phyloP scores from a whole-genome alignment of 805 yeast genomes.

The Lachancea thermotolerans region DNA sequence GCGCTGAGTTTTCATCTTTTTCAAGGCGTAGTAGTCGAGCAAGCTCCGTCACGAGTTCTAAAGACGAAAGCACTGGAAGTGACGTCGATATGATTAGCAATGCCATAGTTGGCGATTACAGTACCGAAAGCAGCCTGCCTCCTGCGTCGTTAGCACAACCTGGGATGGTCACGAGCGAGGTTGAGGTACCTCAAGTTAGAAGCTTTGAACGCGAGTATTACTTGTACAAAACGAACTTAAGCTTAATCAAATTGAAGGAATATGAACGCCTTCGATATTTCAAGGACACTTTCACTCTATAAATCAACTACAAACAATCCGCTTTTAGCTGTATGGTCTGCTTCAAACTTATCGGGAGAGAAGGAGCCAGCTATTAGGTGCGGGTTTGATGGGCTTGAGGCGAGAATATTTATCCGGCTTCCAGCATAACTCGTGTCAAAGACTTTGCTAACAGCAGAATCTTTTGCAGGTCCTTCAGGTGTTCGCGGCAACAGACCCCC shows the following conservation, averaged over 20 bases:
- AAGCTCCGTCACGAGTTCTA: conserved; percentile 15
- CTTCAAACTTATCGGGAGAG: conserved; percentile 20
- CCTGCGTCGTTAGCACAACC: conserved; percentile 12
- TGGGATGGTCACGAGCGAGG: no score
- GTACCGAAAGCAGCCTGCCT: conserved; percentile 23
- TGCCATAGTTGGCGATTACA: conserved; percentile 19
- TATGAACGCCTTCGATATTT: conserved; percentile 22
- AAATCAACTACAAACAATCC: conserved; percentile 8
- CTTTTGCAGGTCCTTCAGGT: not conserved
- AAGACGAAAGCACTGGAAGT: conserved; percentile 16
- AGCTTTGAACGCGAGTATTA: conserved; percentile 15
- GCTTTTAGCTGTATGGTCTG: conserved; percentile 1
- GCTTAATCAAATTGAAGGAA: conserved; percentile 18
- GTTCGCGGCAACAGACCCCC: conserved; percentile 19
- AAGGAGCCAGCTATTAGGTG: conserved; percentile 15
- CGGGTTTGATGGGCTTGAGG: conserved; percentile 17
- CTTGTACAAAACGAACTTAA: conserved; percentile 14
- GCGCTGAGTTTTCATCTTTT: not conserved
- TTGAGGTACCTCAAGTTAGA: conserved; percentile 9
- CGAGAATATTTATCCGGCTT: conserved; percentile 15
- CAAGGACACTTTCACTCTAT: conserved; percentile 25
- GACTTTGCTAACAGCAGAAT: not conserved
- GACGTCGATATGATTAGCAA: conserved; percentile 25
- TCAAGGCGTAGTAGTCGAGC: conserved; percentile 11
- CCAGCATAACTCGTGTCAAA: not conserved